A percentile compares a stretch with the other conserved stretches of the same genome.
Conservation (phyloP, 164 flowering plant species). For the Pachysandra terminalis region DNA sequence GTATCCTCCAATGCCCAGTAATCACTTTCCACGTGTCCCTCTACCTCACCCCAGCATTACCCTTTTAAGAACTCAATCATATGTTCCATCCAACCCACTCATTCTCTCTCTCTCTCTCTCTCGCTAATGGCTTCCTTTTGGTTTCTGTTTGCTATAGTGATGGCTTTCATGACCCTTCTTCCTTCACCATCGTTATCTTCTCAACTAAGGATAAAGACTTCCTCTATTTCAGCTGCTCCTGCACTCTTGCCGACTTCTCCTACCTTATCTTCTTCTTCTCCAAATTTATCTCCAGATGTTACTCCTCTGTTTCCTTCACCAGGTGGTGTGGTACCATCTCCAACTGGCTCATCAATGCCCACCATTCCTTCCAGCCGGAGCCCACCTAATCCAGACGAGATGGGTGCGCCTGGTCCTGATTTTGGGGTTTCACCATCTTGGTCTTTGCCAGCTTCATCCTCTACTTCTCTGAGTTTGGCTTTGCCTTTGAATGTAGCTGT, state of each 20-base stretch:
- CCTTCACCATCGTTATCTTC: constrained; percentile 23
- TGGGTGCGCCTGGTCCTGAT: constrained; percentile 25
- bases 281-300: constrained; percentile 46
- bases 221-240: constrained; percentile 35
- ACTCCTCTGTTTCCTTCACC: constrained; percentile 53
- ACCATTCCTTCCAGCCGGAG: constrained; percentile 49
- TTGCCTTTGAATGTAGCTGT: constrained; percentile 5
- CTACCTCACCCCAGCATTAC: not conserved
- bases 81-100: constrained; percentile 9
- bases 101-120: constrained; percentile 5
- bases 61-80: constrained; percentile 17
- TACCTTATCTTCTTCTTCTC: constrained; percentile 21
- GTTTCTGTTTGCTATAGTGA: constrained; percentile 19
- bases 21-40: constrained; percentile 21
- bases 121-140: constrained; percentile 39
- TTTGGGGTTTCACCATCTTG: constrained; percentile 38
- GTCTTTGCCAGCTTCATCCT: constrained; percentile 20
- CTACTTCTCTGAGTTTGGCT: constrained; percentile 8
- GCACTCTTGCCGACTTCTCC: constrained; percentile 29
- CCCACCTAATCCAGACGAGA: constrained; percentile 46
- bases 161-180: constrained; percentile 17
- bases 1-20: constrained; percentile 23
- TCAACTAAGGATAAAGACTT: constrained; percentile 5
- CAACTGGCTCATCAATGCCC: constrained; percentile 29
- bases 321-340: constrained; percentile 27